phyloP scores from a whole-genome alignment of 2,329 filamentous ascomycete genomes.

The Microdochium paspali region DNA sequence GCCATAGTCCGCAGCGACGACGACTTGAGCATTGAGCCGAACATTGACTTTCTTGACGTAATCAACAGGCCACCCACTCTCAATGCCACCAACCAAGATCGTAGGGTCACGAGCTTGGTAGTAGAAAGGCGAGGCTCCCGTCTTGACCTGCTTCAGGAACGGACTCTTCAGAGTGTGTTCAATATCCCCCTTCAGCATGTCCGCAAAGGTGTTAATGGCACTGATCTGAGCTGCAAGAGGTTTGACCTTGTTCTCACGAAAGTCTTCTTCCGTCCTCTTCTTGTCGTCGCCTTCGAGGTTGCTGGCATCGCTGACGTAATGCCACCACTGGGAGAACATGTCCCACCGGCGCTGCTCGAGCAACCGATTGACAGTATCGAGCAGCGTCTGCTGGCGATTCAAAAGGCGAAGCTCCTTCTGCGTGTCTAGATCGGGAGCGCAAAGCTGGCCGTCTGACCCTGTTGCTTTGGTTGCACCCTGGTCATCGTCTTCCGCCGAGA shows the following conservation, averaged over 20 bases:
- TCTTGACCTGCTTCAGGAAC: conserved; percentile 9
- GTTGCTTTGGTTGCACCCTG: conserved; percentile 1
- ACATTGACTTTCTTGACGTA: conserved; percentile 17
- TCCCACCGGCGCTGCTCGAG: conserved; percentile 22
- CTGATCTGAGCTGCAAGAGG: neutral
- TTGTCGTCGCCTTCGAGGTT: conserved; percentile 6
- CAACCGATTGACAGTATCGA: conserved; percentile 10
- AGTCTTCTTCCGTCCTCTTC: conserved; percentile 1
- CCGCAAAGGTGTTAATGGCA: neutral
- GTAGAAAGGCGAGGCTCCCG: conserved; percentile 14
- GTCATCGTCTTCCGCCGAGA: conserved; percentile 10
- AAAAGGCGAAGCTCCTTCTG: conserved; percentile 14
- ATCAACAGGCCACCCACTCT: conserved; percentile 27
- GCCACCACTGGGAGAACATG: conserved; percentile 32
- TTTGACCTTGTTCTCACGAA: neutral
- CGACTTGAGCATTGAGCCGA: conserved; percentile 10
- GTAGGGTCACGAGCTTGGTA: conserved; percentile 25
- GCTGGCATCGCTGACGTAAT: conserved; percentile 17
- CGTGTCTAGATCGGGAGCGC: conserved; percentile 6
- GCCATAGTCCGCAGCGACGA: no score
- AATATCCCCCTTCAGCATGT: no score
- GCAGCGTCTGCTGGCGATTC: conserved; percentile 11
- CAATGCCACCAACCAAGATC: conserved; percentile 23
- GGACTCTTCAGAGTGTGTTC: no score
- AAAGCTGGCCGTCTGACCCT: neutral